Evolutionary conservation across 1,139 yeast species (phyloP), one percentile per base, ranked within the genome.

Genomic region (Lodderomyces beijingensis): DNA sequence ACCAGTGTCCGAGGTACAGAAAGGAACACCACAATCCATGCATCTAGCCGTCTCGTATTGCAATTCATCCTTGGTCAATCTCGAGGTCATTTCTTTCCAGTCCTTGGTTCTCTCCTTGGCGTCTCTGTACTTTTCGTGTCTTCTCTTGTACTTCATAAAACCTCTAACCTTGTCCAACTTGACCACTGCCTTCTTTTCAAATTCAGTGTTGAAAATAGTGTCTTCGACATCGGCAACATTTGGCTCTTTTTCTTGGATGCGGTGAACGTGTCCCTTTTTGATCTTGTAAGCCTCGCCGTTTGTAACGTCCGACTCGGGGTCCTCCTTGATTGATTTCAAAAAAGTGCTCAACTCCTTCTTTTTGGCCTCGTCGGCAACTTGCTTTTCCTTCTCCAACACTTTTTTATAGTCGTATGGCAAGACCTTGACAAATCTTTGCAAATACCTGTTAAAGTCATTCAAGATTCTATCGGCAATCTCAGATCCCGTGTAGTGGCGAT

Each of bases 21-120:
- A 91, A 40, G 98, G 98, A 50, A 91, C 95, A 68, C 98, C 98
- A 70, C 98, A 91, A 64, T 91, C 98, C 96, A 91, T 91, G 74
- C 98, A 91, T 62, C 98, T 79, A n/a, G 97, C 96, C 37, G 97
- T 86, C 66, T 91, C 97, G 54, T 74, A 74, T 55, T 80, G 77
- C 55, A 91, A 79, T 47, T 91, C 97, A 36, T 84, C 89, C 61
- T 84, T 83, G 41, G 88, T 70, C 47, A 91, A 72, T 43, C 96
- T 79, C 12, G 77, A 65, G 13, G 94, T 80, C 62, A 91, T 74
- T 65, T 91, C 98, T 46, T 82, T 77, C 97, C 97, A 91, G 61
- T 91, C 97, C 53, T 71, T 72, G 37, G 89, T 73, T 62, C 98
- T 81, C 28, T 75, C 65, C 52, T 77, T 72, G 20, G 94, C 77